phyloP scores from a whole-genome alignment of 768 basidiomycete species.

The Amyloporia xantha region DNA sequence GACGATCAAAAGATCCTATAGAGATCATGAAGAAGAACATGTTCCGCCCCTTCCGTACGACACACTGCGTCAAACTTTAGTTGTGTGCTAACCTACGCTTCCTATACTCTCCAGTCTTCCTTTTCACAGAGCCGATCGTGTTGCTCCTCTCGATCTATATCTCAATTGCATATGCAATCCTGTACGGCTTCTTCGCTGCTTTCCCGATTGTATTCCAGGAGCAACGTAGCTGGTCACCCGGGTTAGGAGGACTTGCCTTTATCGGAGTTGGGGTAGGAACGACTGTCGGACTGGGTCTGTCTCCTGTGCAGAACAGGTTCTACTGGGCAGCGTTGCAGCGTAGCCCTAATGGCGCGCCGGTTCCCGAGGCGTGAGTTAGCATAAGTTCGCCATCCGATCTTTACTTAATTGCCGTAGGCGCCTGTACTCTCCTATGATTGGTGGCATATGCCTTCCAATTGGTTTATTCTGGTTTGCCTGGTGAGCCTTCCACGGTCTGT shows the following conservation, averaged over 20 bases:
- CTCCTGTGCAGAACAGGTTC: conserved; percentile 47
- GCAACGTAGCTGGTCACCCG: conserved; percentile 45
- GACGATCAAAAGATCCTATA: conserved; percentile 34
- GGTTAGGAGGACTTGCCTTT: conserved; percentile 55
- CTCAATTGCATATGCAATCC: conserved; percentile 52
- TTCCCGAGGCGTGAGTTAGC: conserved; percentile 50
- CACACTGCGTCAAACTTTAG: background rate
- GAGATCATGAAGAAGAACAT: conserved; percentile 44
- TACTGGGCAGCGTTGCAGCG: conserved; percentile 45
- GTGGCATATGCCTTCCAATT: conserved; percentile 44
- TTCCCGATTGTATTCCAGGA: conserved; percentile 55
- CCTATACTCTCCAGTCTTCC: conserved; percentile 39
- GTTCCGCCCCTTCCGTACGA: conserved; percentile 48
- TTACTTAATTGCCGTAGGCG: conserved; percentile 25
- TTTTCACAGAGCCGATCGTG: conserved; percentile 60
- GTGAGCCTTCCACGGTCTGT: conserved; percentile 28
- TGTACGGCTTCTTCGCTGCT: conserved; percentile 60
- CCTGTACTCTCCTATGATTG: conserved; percentile 52
- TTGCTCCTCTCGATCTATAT: conserved; percentile 51
- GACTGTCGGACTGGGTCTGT: conserved; percentile 40
- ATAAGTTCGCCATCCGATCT: background rate
- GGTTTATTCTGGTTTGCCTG: conserved; percentile 68
- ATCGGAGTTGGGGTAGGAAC: conserved; percentile 58
- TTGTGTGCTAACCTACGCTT: background rate
- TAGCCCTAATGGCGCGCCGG: conserved; percentile 42